Evolutionary conservation across 345 rosid genomes (phyloP).

Genomic region (Pseudoturritis turrita): DNA sequence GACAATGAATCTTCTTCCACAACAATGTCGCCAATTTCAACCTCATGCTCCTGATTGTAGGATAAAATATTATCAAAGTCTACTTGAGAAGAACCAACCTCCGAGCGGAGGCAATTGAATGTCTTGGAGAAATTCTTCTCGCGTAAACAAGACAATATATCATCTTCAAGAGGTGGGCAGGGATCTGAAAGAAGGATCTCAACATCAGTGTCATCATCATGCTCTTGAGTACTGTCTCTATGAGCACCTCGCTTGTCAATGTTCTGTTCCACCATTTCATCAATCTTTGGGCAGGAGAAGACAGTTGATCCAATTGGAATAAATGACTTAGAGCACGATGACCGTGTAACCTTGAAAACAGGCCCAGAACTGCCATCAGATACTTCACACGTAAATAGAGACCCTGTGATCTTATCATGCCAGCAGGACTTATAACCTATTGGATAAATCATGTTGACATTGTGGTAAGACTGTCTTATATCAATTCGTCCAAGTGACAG

Average conservation of each 20-base stretch:
- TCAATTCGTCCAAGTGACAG: constrained; percentile 79
- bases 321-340: constrained; percentile 57
- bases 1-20: constrained; percentile 69
- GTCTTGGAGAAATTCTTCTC: constrained; percentile 26
- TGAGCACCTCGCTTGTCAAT: constrained; percentile 29
- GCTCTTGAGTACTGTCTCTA: constrained; percentile 32
- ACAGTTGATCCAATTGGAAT: constrained; percentile 66
- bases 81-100: constrained; percentile 28
- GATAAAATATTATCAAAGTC: constrained; percentile 25
- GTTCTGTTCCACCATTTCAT: constrained; percentile 31
- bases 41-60: constrained; percentile 27
- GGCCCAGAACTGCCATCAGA: constrained; percentile 89
- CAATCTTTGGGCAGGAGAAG: constrained; percentile 38
- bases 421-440: constrained; percentile 89
- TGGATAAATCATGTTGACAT: constrained; percentile 58
- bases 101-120: constrained; percentile 27
- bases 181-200: constrained; percentile 68
- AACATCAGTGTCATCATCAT: constrained; percentile 41
- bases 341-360: constrained; percentile 75
- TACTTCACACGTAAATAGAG: constrained; percentile 77
- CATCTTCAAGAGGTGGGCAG: constrained; percentile 55
- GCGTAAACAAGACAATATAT: constrained; percentile 55
- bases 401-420: constrained; percentile 97
- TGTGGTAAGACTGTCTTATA: constrained; percentile 75
- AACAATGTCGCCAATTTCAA: constrained; percentile 69